Conservation (phyloP, 2,329 filamentous ascomycete genomes). For the Aspergillus versicolor region DNA sequence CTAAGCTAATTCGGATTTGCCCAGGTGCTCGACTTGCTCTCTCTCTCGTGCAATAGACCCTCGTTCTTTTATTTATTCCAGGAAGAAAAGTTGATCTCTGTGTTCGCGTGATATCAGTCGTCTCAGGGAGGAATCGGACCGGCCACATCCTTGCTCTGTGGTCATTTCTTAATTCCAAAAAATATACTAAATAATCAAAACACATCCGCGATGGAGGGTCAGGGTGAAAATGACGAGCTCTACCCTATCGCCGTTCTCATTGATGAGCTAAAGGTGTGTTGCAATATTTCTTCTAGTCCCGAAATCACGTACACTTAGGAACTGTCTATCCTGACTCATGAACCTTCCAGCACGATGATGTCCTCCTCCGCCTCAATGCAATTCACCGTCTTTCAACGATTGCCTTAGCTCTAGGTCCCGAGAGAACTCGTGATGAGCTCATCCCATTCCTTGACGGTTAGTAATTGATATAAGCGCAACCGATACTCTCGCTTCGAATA, state of each 20-base stretch:
- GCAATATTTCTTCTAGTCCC: conserved; percentile 19
- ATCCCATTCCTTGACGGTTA: conserved; percentile 98
- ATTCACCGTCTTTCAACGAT: conserved; percentile 98
- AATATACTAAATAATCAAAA: conserved; percentile 18
- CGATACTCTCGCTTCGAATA: neutral
- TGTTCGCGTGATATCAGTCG: conserved; percentile 30
- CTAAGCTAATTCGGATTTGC: conserved; percentile 16
- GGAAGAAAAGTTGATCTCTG: conserved; percentile 17
- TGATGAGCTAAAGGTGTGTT: conserved; percentile 86
- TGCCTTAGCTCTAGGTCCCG: conserved; percentile 89
- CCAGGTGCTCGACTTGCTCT: conserved; percentile 16
- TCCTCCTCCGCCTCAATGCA: conserved; percentile 94
- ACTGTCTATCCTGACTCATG: conserved; percentile 14
- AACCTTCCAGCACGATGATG: conserved; percentile 82
- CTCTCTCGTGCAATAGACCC: conserved; percentile 19
- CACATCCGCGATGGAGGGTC: conserved; percentile 76
- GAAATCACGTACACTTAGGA: conserved; percentile 16
- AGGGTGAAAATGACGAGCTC: conserved; percentile 93
- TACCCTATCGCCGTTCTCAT: conserved; percentile 99
- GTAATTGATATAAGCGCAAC: conserved; percentile 37
- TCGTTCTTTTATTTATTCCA: conserved; percentile 15
- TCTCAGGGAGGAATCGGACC: conserved; percentile 34
- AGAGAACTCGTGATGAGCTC: conserved; percentile 96
- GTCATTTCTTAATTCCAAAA: conserved; percentile 21
- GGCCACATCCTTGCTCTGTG: conserved; percentile 27